Evolutionary conservation across 2,329 filamentous ascomycete species (phyloP).

Genomic region (Camptophora hylomeconis): DNA sequence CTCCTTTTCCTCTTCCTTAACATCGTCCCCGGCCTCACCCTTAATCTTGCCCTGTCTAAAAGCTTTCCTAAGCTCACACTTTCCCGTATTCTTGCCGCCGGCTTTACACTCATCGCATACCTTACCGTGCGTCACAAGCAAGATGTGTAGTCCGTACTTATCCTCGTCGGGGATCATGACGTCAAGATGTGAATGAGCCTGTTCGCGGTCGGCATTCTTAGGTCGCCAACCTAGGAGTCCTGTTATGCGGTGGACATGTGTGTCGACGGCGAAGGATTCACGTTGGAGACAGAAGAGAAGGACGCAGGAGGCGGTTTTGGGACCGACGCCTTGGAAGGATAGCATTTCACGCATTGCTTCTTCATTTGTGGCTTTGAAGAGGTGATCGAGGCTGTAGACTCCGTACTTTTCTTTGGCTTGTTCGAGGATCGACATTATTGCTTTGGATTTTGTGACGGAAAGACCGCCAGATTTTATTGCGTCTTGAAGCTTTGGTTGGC

Average conservation of each 20-base stretch:
- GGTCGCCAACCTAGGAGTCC: constrained; percentile 52
- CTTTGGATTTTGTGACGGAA: constrained; percentile 45
- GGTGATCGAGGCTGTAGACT: constrained; percentile 37
- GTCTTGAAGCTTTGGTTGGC: constrained; percentile 32
- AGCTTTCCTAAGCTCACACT: constrained; percentile 46
- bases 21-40: constrained; percentile 44
- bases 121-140: constrained; percentile 51
- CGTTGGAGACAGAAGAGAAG: constrained; percentile 51
- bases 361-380: constrained; percentile 41
- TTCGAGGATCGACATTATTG: constrained; percentile 17
- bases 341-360: constrained; percentile 46
- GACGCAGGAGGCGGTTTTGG: constrained; percentile 55
- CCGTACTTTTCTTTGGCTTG: constrained; percentile 17
- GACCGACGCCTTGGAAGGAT: constrained; percentile 49
- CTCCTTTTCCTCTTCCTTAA: constrained; percentile 36
- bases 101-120: constrained; percentile 47
- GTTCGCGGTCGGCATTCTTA: constrained; percentile 19
- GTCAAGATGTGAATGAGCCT: constrained; percentile 39
- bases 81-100: constrained; percentile 42
- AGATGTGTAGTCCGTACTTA: constrained; percentile 50
- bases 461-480: constrained; percentile 45
- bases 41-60: constrained; percentile 52
- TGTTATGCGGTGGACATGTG: constrained; percentile 51
- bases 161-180: constrained; percentile 47
- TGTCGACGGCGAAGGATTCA: constrained; percentile 53